Evolutionary conservation across 1,139 yeast species (phyloP), one percentile per base, ranked within the genome.

Genomic region (Nadsonia starkeyi-henricii): DNA sequence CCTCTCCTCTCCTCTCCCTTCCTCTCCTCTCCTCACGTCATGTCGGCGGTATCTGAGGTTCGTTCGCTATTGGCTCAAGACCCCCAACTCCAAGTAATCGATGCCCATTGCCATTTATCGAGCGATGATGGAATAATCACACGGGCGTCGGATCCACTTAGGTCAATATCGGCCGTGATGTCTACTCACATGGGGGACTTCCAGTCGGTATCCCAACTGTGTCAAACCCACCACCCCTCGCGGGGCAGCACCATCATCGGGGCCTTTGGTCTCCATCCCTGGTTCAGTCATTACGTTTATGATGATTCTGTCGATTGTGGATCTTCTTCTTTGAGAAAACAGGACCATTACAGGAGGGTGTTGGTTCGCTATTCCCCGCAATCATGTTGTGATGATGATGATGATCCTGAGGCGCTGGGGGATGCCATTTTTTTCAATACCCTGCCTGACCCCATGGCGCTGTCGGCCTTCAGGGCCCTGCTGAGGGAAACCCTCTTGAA

Each of bases 261-360:
- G 0, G 78, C 81, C 48, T 81, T 79, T 61, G 98, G 97, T 0
- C 70, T 85, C 3, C 97, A 91, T 62, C 97, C 97, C 0, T 89
- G 96, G 96, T 86, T 76, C 58, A 66, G 78, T 1, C 95, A 89
- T 62, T 57, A 81, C 30, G 80, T 78, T 53, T 67, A 75, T 9
- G 55, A 64, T 7, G 62, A 56, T 0, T 58, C 55, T 1, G 51
- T 42, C 2, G 43, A 47, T 12, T 33, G 26, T 12, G 26, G 15
- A 13, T 44, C 42, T 18, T 45, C 42, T 23, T 20, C 13, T 9
- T 30, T 19, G 12, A 41, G 21, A 49, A 70, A 58, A 59, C 20
- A 46, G 17, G 63, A 55, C 3, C 96, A 88, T 62, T 91, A 88
- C 59, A 47, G 53, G 2, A 28, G 54, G 0, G 77, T 85, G 0